Base-by-base conservation (phyloP, 192 early-diverging fungal genomes). In the Chytriomyces sp. region DNA sequence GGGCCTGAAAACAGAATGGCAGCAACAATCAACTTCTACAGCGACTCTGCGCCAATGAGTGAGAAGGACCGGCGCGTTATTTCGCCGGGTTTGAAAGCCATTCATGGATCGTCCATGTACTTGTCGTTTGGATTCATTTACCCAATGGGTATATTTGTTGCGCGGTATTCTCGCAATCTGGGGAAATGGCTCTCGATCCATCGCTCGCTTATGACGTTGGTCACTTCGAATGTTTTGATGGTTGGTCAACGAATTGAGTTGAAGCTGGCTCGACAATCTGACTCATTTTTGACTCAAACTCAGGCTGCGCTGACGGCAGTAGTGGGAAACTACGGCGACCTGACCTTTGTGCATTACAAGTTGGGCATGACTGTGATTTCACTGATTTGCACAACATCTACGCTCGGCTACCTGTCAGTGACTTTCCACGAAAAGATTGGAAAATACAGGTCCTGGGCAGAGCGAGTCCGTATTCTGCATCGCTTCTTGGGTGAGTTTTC, bases 91-190 rank as follows among this genome's bases (percentile, higher is more conserved):
- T 53, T 82, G 45, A 82, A 81, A 66, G 50, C 72, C 7, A 59
- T 82, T 46, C 81, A 82, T 48, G 81, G 81, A 5, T 18, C 44
- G 16, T 48, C 62, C 6, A 82, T 82, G 80, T 72, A 62, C 49
- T 50, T 77, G 6, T 60, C 79, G 10, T 79, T 82, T 57, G 81
- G 75, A 26, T 79, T 78, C 62, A 60, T 81, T 9, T 80, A 80
- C 64, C 81, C 81, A 7, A 26, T 80, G 20, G 81, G 79, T 16
- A 82, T 82, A 13, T 80, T 77, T 70, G 67, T 82, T 26, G 81
- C 81, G n/a, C 13, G 81, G 18, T 82, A 82, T 59, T 59, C 45
- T 47, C 53, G n/a, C 3, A 59, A 68, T 24, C 10, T 77, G 65
- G 69, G 78, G 48, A 81, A 45, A 13, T 82, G 81, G 81, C 59